These are phyloP conservation scores for Beauveria australis DNA, from an alignment of 2,329 filamentous ascomycete genomes.

Conservation along the genomic window DNA sequence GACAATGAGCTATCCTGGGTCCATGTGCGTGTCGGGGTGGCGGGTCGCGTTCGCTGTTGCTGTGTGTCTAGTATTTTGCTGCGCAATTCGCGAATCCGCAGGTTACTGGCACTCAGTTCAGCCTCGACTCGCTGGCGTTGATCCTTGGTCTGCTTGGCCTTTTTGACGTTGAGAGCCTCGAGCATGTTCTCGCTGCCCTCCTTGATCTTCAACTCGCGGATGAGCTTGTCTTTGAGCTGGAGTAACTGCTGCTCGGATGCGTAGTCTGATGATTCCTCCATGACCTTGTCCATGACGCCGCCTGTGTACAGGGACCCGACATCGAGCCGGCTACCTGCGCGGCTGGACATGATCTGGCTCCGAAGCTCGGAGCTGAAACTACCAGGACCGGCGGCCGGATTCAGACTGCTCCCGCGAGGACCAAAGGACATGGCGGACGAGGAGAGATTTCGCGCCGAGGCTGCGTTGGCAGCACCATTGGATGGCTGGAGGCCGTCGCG, in stretches of 20 bases:
- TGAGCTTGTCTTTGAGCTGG: conserved; percentile 73
- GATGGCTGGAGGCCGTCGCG: conserved; percentile 47
- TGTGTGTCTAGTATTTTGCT: conserved; percentile 54
- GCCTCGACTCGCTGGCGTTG: conserved; percentile 72
- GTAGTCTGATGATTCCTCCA: conserved; percentile 45
- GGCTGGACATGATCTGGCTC: conserved; percentile 52
- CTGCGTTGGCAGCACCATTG: conserved; percentile 29
- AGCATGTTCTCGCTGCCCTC: conserved; percentile 96
- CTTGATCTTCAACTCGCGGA: conserved; percentile 96
- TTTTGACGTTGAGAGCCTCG: conserved; percentile 89
- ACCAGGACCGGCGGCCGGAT: conserved; percentile 62
- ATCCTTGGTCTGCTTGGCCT: conserved; percentile 89
- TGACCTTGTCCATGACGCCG: conserved; percentile 46
- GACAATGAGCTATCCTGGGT: conserved; percentile 38
- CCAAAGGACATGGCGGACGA: conserved; percentile 53
- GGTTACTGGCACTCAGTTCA: conserved; percentile 83
- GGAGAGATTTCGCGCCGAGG: conserved; percentile 35
- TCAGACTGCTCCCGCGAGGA: conserved; percentile 61
- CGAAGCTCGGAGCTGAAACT: conserved; percentile 88
- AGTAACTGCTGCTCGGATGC: conserved; percentile 67
- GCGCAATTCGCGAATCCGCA: conserved; percentile 54
- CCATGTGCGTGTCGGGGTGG: conserved; percentile 45
- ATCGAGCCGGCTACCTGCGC: conserved; percentile 29
- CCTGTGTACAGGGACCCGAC: conserved; percentile 27
- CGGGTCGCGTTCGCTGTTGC: conserved; percentile 35